phyloP scores from a whole-genome alignment of 2,329 filamentous ascomycete species.

The Trichophyton rubrum region DNA sequence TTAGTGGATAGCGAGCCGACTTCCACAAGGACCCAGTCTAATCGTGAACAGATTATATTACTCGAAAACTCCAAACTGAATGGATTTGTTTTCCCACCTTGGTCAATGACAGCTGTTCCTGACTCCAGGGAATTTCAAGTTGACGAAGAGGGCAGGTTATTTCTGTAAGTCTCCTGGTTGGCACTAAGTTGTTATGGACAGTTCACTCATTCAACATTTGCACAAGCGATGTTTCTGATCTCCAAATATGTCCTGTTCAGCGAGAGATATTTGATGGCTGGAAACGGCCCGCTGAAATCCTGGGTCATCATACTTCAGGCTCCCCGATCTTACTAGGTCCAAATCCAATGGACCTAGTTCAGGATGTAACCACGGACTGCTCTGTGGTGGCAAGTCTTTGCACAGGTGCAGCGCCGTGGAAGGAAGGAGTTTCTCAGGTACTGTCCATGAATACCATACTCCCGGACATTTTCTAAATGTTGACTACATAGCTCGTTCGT shows the following conservation, averaged over 20 bases:
- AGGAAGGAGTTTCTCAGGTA: conserved; percentile 58
- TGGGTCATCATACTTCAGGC: conserved; percentile 21
- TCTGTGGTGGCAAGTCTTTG: conserved; percentile 94
- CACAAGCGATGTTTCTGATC: conserved; percentile 52
- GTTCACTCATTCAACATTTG: conserved; percentile 11
- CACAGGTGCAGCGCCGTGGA: conserved; percentile 58
- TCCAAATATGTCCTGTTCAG: conserved; percentile 65
- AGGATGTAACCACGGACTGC: conserved; percentile 92
- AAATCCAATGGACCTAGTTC: conserved; percentile 66
- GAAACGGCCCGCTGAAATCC: conserved; percentile 61
- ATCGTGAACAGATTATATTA: conserved; percentile 62
- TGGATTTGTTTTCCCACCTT: conserved; percentile 72
- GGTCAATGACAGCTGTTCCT: conserved; percentile 49
- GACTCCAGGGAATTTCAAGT: conserved; percentile 49
- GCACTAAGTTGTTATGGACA: neutral
- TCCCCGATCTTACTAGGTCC: conserved; percentile 45
- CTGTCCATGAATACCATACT: conserved; percentile 15
- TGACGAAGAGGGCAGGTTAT: conserved; percentile 40
- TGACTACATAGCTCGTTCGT: conserved; percentile 40
- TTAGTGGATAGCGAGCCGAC: conserved; percentile 34
- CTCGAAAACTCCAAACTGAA: conserved; percentile 68
- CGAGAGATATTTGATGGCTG: conserved; percentile 66
- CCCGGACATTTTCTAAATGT: neutral
- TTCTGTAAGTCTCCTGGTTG: conserved; percentile 41
- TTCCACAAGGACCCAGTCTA: conserved; percentile 51